These are phyloP conservation scores for Actinomucor elegans DNA, from an alignment of 371 early-diverging fungal genomes.

Conservation along the genomic window DNA sequence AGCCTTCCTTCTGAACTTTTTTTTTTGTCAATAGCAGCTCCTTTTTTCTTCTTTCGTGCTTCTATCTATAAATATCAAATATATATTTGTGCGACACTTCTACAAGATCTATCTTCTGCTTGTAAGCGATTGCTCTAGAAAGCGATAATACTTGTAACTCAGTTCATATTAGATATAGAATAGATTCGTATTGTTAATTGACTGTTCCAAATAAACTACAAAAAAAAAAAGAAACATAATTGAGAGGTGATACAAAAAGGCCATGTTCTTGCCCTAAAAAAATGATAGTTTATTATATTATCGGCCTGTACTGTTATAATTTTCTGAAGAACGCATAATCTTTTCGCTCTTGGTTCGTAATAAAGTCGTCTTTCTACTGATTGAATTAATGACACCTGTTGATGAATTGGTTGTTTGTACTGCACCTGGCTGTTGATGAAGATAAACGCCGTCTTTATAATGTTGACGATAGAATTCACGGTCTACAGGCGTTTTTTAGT, in stretches of 20 bases:
- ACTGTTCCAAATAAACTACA: too few species aligned
- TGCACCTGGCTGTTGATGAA: constrained; percentile 30
- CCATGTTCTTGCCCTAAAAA: background rate
- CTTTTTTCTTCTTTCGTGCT: too few species aligned
- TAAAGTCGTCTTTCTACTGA: constrained; percentile 23
- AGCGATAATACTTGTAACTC: too few species aligned
- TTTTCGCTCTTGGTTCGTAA: constrained; percentile 35
- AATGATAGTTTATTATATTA: background rate
- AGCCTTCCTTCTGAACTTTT: constrained; percentile 21
- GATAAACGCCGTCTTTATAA: constrained; percentile 65
- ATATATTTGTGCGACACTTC: background rate
- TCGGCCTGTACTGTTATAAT: constrained; percentile 23
- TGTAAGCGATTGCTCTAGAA: too few species aligned
- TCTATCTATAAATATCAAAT: background rate
- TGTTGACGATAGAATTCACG: constrained; percentile 55
- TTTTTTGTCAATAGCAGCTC: background rate
- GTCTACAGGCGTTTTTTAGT: constrained; percentile 22
- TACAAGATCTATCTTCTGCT: background rate
- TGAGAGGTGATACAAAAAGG: constrained; percentile 11
- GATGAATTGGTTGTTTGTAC: background rate
- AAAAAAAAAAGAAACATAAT: too few species aligned
- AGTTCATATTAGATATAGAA: constrained; percentile 2
- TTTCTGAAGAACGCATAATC: constrained; percentile 38
- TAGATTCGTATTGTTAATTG: too few species aligned
- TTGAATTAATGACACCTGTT: constrained; percentile 1